These are phyloP conservation scores for Gentiana straminea DNA, from an alignment of 257 asterid genomes.

Conservation along the genomic window DNA sequence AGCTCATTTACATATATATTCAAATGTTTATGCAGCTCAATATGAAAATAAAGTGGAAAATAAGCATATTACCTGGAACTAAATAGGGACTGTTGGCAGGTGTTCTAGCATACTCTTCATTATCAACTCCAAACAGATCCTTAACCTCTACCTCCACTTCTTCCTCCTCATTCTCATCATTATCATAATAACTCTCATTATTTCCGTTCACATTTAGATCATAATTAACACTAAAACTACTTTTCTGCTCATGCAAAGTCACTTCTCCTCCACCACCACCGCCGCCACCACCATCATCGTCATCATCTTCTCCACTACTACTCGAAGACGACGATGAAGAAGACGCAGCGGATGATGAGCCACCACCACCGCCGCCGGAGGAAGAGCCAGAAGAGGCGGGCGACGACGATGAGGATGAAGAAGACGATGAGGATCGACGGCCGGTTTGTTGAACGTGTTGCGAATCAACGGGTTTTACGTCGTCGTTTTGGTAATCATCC, in stretches of 20 bases:
- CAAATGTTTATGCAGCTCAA: no score
- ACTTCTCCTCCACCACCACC: constrained; percentile 47
- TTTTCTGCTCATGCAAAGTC: constrained; percentile 21
- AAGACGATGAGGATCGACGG: constrained; percentile 23
- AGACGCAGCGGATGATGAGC: constrained; percentile 20
- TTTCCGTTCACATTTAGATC: constrained; percentile 5
- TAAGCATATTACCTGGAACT: constrained; percentile 56
- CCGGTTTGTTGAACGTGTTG: constrained; percentile 24
- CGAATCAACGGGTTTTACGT: constrained; percentile 22
- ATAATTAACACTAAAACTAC: constrained; percentile 7
- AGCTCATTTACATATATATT: no score
- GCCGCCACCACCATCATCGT: constrained; percentile 30
- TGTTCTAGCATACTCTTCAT: constrained; percentile 71
- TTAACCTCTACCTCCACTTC: constrained; percentile 36
- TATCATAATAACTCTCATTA: constrained; percentile 19
- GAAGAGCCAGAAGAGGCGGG: constrained; percentile 30
- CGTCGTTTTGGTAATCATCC: constrained; percentile 23
- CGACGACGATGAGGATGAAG: constrained; percentile 20
- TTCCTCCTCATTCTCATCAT: constrained; percentile 14
- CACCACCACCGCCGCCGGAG: constrained; percentile 38
- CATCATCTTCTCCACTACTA: constrained; percentile 13
- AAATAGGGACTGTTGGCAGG: constrained; percentile 46
- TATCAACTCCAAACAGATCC: constrained; percentile 94
- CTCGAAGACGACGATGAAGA: constrained; percentile 49
- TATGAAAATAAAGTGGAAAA: not conserved